A percentile compares a stretch with the other conserved stretches of the same genome.
Conservation (phyloP, 2,329 filamentous ascomycete species). For the Septoria linicola region DNA sequence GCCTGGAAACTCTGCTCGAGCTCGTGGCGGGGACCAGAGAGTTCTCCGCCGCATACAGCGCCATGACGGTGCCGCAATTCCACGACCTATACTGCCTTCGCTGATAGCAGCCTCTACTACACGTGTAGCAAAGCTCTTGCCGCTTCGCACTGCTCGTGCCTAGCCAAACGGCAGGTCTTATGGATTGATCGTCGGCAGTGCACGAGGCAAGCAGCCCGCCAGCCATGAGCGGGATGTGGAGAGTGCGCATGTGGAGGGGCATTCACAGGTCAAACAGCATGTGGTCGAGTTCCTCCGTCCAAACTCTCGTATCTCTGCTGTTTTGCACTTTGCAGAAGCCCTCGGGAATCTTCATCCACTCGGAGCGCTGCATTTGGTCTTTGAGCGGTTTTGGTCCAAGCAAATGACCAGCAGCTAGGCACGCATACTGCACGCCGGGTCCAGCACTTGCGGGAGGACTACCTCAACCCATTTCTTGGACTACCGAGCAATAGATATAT, state of each 20-base stretch:
- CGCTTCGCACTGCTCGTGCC: too few species aligned
- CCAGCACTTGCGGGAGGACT: neutral
- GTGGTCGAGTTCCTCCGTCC: slow-evolving; percentile 6
- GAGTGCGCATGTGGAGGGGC: slow-evolving; percentile 15
- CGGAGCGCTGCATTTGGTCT: neutral
- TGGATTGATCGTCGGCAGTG: too few species aligned
- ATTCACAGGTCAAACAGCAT: neutral
- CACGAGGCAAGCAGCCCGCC: too few species aligned
- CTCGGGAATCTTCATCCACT: slow-evolving; percentile 13
- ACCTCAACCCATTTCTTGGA: neutral
- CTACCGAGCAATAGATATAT: slow-evolving; percentile 12
- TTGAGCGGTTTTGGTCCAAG: slow-evolving; percentile 1
- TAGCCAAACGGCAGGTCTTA: too few species aligned
- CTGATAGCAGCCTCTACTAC: neutral
- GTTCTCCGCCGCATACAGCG: slow-evolving; percentile 9
- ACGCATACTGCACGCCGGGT: slow-evolving; percentile 3
- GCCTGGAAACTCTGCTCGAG: neutral
- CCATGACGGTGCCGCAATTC: slow-evolving; percentile 1
- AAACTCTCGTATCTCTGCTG: slow-evolving; percentile 9
- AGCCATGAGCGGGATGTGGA: slow-evolving; percentile 12
- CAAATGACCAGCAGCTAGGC: neutral
- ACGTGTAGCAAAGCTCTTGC: neutral
- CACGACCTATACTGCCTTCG: neutral
- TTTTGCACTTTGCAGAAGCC: neutral
- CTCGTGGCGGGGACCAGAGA: neutral